phyloP scores from a whole-genome alignment of 2,329 filamentous ascomycete genomes.

The Berkeleyomyces basicola region DNA sequence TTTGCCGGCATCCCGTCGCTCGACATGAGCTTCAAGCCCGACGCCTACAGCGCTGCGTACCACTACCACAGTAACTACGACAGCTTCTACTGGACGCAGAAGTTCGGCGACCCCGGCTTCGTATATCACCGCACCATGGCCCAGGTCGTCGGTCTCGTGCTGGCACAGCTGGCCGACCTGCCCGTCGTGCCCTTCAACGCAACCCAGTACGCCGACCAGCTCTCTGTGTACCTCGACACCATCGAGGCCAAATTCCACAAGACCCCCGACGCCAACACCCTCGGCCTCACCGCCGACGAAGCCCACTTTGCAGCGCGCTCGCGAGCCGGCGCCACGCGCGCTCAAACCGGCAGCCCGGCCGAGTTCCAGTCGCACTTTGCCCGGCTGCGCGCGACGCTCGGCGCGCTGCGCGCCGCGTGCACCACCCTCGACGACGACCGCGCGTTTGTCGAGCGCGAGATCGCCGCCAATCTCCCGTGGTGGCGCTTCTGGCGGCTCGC shows the following conservation, averaged over 20 bases:
- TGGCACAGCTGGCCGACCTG: conserved; percentile 43
- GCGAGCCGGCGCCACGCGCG: conserved; percentile 1
- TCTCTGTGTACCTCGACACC: conserved; percentile 35
- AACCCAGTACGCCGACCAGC: conserved; percentile 43
- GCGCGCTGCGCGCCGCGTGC: conserved; percentile 25
- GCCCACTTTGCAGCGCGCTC: conserved; percentile 19
- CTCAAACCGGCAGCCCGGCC: conserved; percentile 22
- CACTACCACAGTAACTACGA: conserved; percentile 90
- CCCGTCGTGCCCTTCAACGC: conserved; percentile 48
- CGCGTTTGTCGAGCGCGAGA: conserved; percentile 26
- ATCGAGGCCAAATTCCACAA: conserved; percentile 30
- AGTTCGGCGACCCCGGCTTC: conserved; percentile 54
- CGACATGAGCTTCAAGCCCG: conserved; percentile 41
- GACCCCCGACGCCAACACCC: conserved; percentile 13
- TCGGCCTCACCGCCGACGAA: conserved; percentile 18
- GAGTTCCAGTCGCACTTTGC: conserved; percentile 26
- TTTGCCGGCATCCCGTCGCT: conserved; percentile 49
- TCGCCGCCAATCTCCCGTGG: conserved; percentile 48
- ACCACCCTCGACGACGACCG: conserved; percentile 30
- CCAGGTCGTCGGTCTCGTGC: conserved; percentile 45
- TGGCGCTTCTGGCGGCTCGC: conserved; percentile 59
- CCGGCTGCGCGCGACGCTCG: conserved; percentile 24
- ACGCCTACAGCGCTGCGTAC: conserved; percentile 39
- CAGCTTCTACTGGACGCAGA: conserved; percentile 76
- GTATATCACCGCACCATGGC: conserved; percentile 51